phyloP scores from a whole-genome alignment of 2,329 filamentous ascomycete genomes.

The Neofusicoccum parvum region DNA sequence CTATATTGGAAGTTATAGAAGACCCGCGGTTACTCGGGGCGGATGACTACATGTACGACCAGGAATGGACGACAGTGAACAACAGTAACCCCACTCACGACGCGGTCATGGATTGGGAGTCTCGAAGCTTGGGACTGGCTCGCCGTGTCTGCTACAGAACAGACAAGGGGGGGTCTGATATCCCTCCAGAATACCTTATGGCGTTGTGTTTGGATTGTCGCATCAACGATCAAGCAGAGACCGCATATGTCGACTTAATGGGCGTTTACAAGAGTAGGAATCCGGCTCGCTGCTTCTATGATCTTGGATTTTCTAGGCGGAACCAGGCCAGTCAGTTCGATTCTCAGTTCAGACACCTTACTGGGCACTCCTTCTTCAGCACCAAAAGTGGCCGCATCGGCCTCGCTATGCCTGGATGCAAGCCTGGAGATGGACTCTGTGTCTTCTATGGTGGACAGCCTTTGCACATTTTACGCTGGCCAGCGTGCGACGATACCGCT shows the following conservation, averaged over 20 bases:
- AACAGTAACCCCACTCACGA: not conserved
- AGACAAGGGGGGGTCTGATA: not conserved
- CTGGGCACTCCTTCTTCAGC: not conserved
- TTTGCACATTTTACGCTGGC: not conserved
- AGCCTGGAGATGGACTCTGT: not conserved
- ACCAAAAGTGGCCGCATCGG: not conserved
- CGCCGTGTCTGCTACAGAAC: not conserved
- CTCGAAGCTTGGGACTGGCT: not conserved
- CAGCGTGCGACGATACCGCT: not conserved
- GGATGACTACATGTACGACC: fast-evolving
- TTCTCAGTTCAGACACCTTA: fast-evolving
- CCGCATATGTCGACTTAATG: not conserved
- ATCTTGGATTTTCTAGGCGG: not conserved
- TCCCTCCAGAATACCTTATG: not conserved
- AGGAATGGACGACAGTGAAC: not conserved
- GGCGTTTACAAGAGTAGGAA: not conserved
- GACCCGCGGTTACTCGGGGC: not conserved
- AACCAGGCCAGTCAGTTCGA: too few species aligned
- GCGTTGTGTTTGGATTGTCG: not conserved
- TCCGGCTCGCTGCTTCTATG: not conserved
- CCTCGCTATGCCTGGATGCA: not conserved
- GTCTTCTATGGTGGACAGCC: not conserved
- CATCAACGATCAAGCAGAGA: not conserved
- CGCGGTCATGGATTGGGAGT: not conserved
- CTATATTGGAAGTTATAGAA: not conserved